A percentile compares a stretch with the other conserved stretches of the same genome.
Evolutionary conservation across 2,329 filamentous ascomycete genomes (phyloP).

Genomic region (Aspergillus tubingensis): DNA sequence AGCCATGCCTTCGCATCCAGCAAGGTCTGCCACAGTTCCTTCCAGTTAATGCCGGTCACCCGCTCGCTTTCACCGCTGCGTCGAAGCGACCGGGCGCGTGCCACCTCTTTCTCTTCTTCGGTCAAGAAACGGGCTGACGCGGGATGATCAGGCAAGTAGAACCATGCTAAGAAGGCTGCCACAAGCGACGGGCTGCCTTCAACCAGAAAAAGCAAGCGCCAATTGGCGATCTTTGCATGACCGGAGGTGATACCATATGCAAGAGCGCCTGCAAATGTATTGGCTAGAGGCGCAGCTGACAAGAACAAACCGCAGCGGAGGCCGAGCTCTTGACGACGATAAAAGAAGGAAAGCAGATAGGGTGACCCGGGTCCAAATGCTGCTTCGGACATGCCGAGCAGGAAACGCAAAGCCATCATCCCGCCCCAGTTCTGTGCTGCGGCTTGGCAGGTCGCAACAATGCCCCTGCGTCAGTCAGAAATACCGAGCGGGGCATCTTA

Average conservation of each 20-base stretch:
- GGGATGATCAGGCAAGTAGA: slow-evolving; percentile 56
- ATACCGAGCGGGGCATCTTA: slow-evolving; percentile 4
- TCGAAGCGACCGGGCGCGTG: slow-evolving; percentile 54
- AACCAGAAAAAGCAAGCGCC: slow-evolving; percentile 66
- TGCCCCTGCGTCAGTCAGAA: slow-evolving; percentile 39
- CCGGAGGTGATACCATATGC: slow-evolving; percentile 67
- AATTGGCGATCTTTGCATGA: slow-evolving; percentile 58
- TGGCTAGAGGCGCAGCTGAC: slow-evolving; percentile 67
- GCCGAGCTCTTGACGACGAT: slow-evolving; percentile 59
- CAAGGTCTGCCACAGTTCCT: slow-evolving; percentile 50
- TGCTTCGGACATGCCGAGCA: slow-evolving; percentile 52
- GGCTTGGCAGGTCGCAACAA: slow-evolving; percentile 51
- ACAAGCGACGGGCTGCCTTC: slow-evolving; percentile 64
- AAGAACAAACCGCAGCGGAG: slow-evolving; percentile 59
- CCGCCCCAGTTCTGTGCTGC: slow-evolving; percentile 48
- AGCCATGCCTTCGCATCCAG: slow-evolving; percentile 53
- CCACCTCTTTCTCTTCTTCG: slow-evolving; percentile 60
- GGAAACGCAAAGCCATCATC: slow-evolving; percentile 52
- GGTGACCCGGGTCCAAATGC: slow-evolving; percentile 50
- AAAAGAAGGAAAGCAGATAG: slow-evolving; percentile 60
- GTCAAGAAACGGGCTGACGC: slow-evolving; percentile 57
- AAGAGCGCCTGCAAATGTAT: slow-evolving; percentile 72
- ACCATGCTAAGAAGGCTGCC: slow-evolving; percentile 57
- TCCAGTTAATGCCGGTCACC: slow-evolving; percentile 46
- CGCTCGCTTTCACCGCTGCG: slow-evolving; percentile 53